These are phyloP conservation scores for Globisporangium cylindrosporum DNA, from an alignment of 352 stramenopile genomes.

Conservation along the genomic window DNA sequence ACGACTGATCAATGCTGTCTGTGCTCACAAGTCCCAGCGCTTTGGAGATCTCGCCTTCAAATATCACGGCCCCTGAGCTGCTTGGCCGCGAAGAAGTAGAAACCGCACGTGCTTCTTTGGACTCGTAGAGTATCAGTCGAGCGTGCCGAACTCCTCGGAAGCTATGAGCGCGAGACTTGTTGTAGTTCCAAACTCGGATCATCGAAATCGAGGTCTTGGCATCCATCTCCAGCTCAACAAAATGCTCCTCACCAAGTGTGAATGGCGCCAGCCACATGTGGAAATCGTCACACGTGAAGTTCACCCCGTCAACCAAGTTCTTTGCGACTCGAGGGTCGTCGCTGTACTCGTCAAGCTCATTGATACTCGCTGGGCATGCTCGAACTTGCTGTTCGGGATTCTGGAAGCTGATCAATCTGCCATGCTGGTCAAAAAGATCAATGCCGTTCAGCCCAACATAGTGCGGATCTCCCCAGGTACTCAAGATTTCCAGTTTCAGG, in stretches of 20 bases:
- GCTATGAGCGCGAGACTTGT: conserved; percentile 86
- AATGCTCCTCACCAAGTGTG: conserved; percentile 45
- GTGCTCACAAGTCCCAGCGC: conserved; percentile 59
- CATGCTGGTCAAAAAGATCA: conserved; percentile 81
- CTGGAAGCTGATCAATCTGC: conserved; percentile 48
- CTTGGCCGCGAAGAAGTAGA: not conserved
- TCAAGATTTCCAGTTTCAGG: conserved; percentile 76
- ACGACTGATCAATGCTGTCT: conserved; percentile 49
- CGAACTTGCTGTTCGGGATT: conserved; percentile 49
- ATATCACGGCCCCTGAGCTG: conserved; percentile 40
- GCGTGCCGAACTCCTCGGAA: conserved; percentile 61
- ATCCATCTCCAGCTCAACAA: conserved; percentile 55
- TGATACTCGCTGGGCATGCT: conserved; percentile 80
- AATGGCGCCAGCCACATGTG: conserved; percentile 91
- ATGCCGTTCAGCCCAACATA: conserved; percentile 90
- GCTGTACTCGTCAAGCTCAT: conserved; percentile 86
- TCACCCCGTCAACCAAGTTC: conserved; percentile 84
- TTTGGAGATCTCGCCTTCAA: conserved; percentile 84
- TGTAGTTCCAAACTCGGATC: conserved; percentile 92
- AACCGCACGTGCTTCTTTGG: not conserved
- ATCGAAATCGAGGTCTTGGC: conserved; percentile 53
- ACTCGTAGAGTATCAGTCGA: conserved; percentile 48
- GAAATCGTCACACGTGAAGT: conserved; percentile 88
- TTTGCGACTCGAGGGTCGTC: conserved; percentile 65
- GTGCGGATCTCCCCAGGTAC: conserved; percentile 86